Percentiles rank a stretch among this genome's conserved stretches.
Evolutionary conservation across 106 monocot species (phyloP).

Genomic region (Amphibolis antarctica): DNA sequence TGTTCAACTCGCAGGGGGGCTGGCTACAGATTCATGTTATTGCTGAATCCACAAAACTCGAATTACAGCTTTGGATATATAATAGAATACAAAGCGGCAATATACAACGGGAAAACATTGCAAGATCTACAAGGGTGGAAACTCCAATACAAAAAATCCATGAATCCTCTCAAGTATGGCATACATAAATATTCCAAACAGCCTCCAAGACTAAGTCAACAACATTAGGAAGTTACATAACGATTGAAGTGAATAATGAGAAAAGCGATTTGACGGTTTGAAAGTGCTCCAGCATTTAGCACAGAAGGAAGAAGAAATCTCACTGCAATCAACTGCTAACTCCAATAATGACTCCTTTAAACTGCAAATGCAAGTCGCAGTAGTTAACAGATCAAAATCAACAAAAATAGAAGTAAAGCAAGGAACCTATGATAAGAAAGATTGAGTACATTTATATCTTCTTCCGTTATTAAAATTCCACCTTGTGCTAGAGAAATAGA

Average conservation of each 20-base stretch:
- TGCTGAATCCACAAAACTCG: too few relatives aligned
- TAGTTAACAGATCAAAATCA: neutral
- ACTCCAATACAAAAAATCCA: neutral
- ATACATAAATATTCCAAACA: neutral
- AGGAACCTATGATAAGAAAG: neutral
- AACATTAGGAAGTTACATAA: constrained; percentile 5
- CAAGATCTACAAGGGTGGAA: neutral
- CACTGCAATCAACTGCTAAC: neutral
- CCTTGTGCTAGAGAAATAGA: too few relatives aligned
- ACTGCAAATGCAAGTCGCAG: neutral
- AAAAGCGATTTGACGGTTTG: neutral
- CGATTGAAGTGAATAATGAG: neutral
- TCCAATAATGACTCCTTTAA: constrained; percentile 3
- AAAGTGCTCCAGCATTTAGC: neutral
- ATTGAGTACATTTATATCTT: too few relatives aligned
- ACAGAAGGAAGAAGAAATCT: neutral
- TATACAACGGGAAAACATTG: neutral
- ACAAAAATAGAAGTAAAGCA: neutral
- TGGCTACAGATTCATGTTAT: too few relatives aligned
- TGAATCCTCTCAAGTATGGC: neutral
- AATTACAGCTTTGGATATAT: too few relatives aligned
- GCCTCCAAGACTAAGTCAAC: neutral
- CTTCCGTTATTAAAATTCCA: too few relatives aligned
- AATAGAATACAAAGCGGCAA: neutral
- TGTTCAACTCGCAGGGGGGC: too few relatives aligned